Conservation (phyloP, 495 filamentous ascomycete species). For the Penicillium manginii region DNA sequence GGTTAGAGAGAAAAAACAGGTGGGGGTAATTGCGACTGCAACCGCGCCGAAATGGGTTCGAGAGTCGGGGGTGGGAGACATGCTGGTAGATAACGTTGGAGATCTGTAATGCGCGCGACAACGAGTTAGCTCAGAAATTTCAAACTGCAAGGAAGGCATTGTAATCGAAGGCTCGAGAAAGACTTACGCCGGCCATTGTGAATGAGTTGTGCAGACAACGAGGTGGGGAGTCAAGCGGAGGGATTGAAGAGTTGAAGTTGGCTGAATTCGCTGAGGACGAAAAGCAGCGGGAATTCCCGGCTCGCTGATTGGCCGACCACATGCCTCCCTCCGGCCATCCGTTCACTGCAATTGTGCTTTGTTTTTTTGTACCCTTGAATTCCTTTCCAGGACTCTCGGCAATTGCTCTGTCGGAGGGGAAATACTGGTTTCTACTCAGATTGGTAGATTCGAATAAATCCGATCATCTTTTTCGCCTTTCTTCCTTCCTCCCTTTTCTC, state of each 20-base stretch:
- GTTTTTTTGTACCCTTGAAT: conserved; percentile 1
- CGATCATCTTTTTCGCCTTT: not conserved
- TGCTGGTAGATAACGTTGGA: conserved; percentile 78
- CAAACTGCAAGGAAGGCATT: not conserved
- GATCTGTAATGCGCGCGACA: conserved; percentile 46
- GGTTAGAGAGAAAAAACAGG: conserved; percentile 26
- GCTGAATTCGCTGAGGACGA: conserved; percentile 29
- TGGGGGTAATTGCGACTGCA: conserved; percentile 2
- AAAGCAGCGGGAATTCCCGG: conserved; percentile 51
- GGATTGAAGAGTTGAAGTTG: conserved; percentile 25
- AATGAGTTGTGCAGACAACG: conserved; percentile 21
- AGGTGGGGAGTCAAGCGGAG: conserved; percentile 13
- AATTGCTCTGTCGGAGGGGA: too few species aligned
- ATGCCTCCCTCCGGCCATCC: conserved; percentile 30
- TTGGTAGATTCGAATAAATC: too few species aligned
- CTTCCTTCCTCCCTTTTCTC: not conserved
- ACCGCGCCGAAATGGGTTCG: too few species aligned
- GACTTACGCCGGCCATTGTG: conserved; percentile 59
- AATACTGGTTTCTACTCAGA: too few species aligned
- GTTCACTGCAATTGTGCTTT: conserved; percentile 13
- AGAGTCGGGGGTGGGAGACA: conserved; percentile 45
- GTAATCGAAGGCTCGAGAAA: not conserved
- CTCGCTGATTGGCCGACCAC: conserved; percentile 47
- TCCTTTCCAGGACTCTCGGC: not conserved
- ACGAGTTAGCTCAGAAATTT: conserved; percentile 35